phyloP scores from a whole-genome alignment of 2,329 filamentous ascomycete species.

The Orbilia oligospora region DNA sequence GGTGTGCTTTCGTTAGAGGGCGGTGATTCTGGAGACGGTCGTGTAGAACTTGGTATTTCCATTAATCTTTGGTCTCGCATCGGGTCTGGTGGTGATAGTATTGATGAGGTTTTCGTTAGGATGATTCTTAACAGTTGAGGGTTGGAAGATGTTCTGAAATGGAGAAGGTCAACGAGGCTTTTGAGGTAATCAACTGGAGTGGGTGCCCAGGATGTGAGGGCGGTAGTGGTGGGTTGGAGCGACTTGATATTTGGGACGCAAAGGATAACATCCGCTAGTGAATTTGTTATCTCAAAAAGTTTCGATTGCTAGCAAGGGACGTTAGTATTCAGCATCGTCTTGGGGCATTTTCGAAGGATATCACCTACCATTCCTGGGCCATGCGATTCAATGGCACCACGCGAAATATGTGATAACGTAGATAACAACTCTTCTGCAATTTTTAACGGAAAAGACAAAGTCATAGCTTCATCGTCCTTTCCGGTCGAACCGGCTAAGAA shows the following conservation, averaged over 20 bases:
- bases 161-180: constrained; percentile 51
- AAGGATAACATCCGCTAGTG: constrained; percentile 57
- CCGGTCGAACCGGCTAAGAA: constrained; percentile 35
- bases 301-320: constrained; percentile 43
- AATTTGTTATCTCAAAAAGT: constrained; percentile 58
- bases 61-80: constrained; percentile 46
- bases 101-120: constrained; percentile 50
- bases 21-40: constrained; percentile 51
- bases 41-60: constrained; percentile 53
- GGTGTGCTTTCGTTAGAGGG: constrained; percentile 51
- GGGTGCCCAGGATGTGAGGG: constrained; percentile 21
- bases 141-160: constrained; percentile 54
- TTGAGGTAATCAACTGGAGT: constrained; percentile 56
- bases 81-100: constrained; percentile 46
- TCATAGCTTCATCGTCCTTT: constrained; percentile 55
- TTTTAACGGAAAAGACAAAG: constrained; percentile 45
- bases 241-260: constrained; percentile 53
- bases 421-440: constrained; percentile 47
- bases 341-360: background rate
- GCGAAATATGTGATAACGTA: constrained; percentile 40
- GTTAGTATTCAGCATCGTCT: background rate
- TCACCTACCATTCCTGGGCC: constrained; percentile 53
- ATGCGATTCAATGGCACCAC: constrained; percentile 55
- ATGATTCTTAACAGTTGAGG: constrained; percentile 49
- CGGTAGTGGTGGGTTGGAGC: background rate